These are phyloP conservation scores for Myochromella boudieri DNA, from an alignment of 768 basidiomycete species.

Conservation along the genomic window DNA sequence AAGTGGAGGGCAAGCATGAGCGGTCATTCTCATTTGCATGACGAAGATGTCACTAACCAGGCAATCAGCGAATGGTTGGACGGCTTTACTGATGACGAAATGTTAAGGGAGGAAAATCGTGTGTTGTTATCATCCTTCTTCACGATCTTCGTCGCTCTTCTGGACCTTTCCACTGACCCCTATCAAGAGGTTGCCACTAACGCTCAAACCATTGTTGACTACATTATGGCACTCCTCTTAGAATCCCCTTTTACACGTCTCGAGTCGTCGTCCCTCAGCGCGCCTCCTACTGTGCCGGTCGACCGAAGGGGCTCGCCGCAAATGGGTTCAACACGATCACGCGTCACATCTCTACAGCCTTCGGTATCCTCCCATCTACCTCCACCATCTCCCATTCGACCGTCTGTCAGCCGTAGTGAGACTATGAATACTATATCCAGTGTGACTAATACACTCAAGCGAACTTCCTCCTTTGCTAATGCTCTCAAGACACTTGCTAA, in stretches of 20 bases:
- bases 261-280: slow-evolving; percentile 62
- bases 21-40: slow-evolving; percentile 35
- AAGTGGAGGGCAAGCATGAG: slow-evolving; percentile 50
- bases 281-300: slow-evolving; percentile 42
- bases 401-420: slow-evolving; percentile 55
- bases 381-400: slow-evolving; percentile 50
- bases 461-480: slow-evolving; percentile 81
- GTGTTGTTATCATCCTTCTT: slow-evolving; percentile 90
- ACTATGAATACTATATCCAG: slow-evolving; percentile 62
- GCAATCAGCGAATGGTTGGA: slow-evolving; percentile 82
- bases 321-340: slow-evolving; percentile 39
- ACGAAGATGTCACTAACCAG: slow-evolving; percentile 72
- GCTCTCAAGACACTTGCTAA: slow-evolving; percentile 70
- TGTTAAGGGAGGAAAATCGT: slow-evolving; percentile 71
- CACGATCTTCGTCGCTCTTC: slow-evolving; percentile 84
- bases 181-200: slow-evolving; percentile 90
- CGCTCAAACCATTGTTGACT: slow-evolving; percentile 90
- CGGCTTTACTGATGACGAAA: slow-evolving; percentile 63
- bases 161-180: slow-evolving; percentile 91
- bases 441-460: slow-evolving; percentile 66
- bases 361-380: slow-evolving; percentile 43
- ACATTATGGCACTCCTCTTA: slow-evolving; percentile 84
- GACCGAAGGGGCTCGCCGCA: slow-evolving; percentile 36
- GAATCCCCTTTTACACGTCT: slow-evolving; percentile 86
- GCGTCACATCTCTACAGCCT: slow-evolving; percentile 51